phyloP scores from a whole-genome alignment of 2,329 filamentous ascomycete species.

The Endoconidiophora polonica region DNA sequence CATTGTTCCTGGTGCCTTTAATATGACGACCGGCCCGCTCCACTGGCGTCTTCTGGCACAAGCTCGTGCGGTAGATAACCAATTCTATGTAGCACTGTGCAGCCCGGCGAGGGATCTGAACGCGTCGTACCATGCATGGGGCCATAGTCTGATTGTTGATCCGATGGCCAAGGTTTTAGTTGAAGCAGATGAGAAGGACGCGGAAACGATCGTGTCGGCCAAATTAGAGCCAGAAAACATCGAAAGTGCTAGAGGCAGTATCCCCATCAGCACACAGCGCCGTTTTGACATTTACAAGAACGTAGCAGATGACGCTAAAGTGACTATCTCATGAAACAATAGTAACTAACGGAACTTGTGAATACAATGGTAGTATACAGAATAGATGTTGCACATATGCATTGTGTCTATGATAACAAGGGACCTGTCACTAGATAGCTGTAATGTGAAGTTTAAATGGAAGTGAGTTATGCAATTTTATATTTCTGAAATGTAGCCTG shows the following conservation, averaged over 20 bases:
- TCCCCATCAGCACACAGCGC: slow-evolving; percentile 70
- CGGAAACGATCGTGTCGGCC: slow-evolving; percentile 56
- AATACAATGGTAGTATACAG: background rate
- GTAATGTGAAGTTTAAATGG: background rate
- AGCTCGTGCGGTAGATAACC: slow-evolving; percentile 80
- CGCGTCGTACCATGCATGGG: slow-evolving; percentile 76
- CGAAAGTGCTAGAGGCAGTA: slow-evolving; percentile 59
- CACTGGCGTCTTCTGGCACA: slow-evolving; percentile 79
- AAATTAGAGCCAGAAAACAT: slow-evolving; percentile 54
- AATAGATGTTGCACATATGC: background rate
- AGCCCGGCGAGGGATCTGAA: slow-evolving; percentile 68
- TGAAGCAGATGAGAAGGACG: slow-evolving; percentile 51
- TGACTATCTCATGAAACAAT: slow-evolving; percentile 4
- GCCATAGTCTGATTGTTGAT: slow-evolving; percentile 76
- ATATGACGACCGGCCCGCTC: slow-evolving; percentile 75
- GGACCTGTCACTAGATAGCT: background rate
- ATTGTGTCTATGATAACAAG: background rate
- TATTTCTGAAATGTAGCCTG: too few species aligned
- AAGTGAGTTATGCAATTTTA: too few species aligned
- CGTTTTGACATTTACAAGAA: slow-evolving; percentile 94
- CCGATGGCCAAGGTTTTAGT: slow-evolving; percentile 70
- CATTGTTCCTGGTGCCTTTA: slow-evolving; percentile 94
- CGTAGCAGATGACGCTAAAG: slow-evolving; percentile 27
- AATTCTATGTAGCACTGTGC: slow-evolving; percentile 84
- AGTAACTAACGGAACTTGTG: background rate